These are phyloP conservation scores for Eutrema heterophyllum DNA, from an alignment of 345 rosid species.

Conservation along the genomic window DNA sequence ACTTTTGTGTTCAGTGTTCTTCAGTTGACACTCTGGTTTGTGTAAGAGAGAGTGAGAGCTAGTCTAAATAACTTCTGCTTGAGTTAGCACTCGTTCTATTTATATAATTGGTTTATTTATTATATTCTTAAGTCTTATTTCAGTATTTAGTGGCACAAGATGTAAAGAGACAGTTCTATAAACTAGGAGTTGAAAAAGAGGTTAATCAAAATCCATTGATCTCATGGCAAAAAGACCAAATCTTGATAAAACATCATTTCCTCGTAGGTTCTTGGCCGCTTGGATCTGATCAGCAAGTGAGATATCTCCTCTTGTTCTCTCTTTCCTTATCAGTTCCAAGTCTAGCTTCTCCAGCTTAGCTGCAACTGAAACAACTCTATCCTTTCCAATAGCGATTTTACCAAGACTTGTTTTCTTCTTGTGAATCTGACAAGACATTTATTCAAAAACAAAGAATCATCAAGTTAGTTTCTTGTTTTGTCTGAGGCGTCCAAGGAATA, in stretches of 20 bases:
- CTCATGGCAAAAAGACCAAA: conserved; percentile 21
- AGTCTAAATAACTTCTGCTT: neutral
- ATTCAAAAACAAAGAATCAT: neutral
- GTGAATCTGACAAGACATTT: conserved; percentile 44
- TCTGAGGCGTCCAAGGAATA: neutral
- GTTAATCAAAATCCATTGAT: conserved; percentile 13
- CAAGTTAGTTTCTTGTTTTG: neutral
- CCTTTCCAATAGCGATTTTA: conserved; percentile 29
- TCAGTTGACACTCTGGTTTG: neutral
- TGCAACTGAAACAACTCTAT: conserved; percentile 25
- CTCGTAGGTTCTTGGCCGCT: conserved; percentile 59
- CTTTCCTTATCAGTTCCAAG: conserved; percentile 47
- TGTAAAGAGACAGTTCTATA: conserved; percentile 3
- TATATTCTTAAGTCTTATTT: neutral
- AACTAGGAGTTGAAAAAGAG: neutral
- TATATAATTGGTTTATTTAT: neutral
- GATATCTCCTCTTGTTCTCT: conserved; percentile 43
- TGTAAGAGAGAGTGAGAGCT: neutral
- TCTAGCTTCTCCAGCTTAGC: conserved; percentile 59
- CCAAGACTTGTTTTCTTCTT: conserved; percentile 44
- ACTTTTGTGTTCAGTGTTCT: neutral
- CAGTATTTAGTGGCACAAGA: conserved; percentile 3
- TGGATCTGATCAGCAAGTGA: conserved; percentile 84
- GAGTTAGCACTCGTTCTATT: neutral
- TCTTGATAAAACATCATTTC: conserved; percentile 12